Base-by-base conservation (phyloP, 2,329 filamentous ascomycete species). In the Neonectria ditissima region DNA sequence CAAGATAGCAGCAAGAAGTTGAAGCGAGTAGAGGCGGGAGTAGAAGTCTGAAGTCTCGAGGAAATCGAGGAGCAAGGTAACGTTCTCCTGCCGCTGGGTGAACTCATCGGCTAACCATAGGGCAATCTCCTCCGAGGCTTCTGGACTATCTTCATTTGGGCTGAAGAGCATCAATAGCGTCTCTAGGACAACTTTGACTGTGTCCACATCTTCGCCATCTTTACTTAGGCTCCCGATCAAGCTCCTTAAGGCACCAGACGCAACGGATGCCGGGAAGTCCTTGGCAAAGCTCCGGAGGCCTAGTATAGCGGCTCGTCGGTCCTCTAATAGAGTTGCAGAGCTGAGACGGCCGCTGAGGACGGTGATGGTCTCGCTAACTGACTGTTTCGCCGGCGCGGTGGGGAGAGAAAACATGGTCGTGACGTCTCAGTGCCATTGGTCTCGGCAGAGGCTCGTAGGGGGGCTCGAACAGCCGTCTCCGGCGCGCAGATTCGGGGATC, bases 51-150 rank as follows among this genome's bases (percentile, higher is more conserved):
- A 85, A 14, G 91, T 89, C 69, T 97, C 95, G 69, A 99, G 86
- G 59, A 99, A 92, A 76, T 96, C 92, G 65, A 99, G 87, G 24
- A 99, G 87, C 16, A 96, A 84, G 2, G 93, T 95, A 65, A 97
- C 95, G 78, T 99, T 98, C 80, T 98, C 95, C 87, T 97, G 94
- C 67, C 93, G 90, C 84, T 97, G 94, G 34, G 96, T 97, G 77
- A 99, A 99, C 79, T 98, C 95, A 80, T 99, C 96, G 57, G 96
- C 96, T 63, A 99, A 85, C 94, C 96, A 99, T 28, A 98, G 83
- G 18, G 92, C 92, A 72, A 99, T 97, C 80, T 99, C 96, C 69
- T 98, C 95, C 14, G 95, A 97, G 57, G 95, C 93, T 85, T 98
- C 95, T 32, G 93, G 87, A 84, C 93, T 97, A 75, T 84, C 82